Evolutionary conservation across 129 eudicot genomes (phyloP).

Genomic region (Arctium minus): DNA sequence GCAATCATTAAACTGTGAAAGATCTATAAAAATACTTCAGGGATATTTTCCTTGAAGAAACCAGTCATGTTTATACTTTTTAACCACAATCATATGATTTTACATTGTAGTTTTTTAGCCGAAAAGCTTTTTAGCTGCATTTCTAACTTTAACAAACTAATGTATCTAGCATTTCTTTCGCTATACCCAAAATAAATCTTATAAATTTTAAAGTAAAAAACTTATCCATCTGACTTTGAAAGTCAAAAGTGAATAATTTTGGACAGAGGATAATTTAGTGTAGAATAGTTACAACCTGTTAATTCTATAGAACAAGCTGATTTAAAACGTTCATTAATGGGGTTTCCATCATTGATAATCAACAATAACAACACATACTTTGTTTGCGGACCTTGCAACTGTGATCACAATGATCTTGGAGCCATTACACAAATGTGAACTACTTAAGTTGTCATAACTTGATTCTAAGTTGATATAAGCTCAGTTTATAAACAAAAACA

Average conservation of each 20-base stretch:
- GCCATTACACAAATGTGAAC: background rate
- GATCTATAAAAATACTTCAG: background rate
- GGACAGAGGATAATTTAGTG: background rate
- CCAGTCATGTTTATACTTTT: background rate
- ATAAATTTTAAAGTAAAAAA: background rate
- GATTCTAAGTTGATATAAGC: background rate
- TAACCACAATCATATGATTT: background rate
- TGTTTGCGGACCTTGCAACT: background rate
- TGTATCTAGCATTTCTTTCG: background rate
- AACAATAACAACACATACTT: background rate
- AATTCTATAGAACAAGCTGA: background rate
- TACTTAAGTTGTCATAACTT: background rate
- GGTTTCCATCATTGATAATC: background rate
- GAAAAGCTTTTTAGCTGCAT: background rate
- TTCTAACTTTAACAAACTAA: background rate
- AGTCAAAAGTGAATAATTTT: background rate
- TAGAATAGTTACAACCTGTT: background rate
- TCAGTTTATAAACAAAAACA: background rate
- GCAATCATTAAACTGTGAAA: background rate
- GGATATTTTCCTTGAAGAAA: background rate
- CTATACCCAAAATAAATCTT: background rate
- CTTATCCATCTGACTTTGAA: background rate
- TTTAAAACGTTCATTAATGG: background rate
- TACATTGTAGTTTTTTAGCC: background rate
- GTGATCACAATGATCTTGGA: background rate